Conservation (phyloP, 192 early-diverging fungal species). For the Linnemannia elongata region DNA sequence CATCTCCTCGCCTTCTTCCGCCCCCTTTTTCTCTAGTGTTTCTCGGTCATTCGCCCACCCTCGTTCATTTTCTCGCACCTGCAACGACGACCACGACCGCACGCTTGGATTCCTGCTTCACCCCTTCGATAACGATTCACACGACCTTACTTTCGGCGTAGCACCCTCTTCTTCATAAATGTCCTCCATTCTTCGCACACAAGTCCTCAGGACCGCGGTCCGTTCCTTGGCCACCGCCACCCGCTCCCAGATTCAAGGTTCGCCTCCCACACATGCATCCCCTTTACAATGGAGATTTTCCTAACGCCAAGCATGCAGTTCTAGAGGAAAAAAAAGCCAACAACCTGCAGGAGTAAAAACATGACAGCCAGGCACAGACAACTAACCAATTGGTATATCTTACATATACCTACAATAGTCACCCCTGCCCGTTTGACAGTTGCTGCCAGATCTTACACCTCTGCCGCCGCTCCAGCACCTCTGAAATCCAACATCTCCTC, state of each 20-base stretch:
- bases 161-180: conserved; percentile 5
- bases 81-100: background rate
- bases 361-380: background rate
- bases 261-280: background rate
- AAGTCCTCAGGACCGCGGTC: conserved; percentile 40
- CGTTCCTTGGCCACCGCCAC: conserved; percentile 21
- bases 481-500: conserved; percentile 54
- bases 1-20: background rate
- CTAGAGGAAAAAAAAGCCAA: background rate
- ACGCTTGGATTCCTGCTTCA: background rate
- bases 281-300: background rate
- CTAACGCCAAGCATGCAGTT: no score
- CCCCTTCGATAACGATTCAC: background rate
- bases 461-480: conserved; percentile 17
- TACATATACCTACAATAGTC: background rate
- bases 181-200: conserved; percentile 42
- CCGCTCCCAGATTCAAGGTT: conserved; percentile 48
- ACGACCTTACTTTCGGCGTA: background rate
- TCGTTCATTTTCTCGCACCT: background rate
- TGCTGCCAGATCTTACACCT: conserved; percentile 37
- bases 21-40: background rate
- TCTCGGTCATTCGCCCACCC: background rate
- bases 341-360: background rate
- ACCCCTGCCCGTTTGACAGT: conserved; percentile 33
- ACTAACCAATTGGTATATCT: background rate